Conservation (phyloP, 2,329 filamentous ascomycete species). For the Neophaeococcomyces mojaviensis region DNA sequence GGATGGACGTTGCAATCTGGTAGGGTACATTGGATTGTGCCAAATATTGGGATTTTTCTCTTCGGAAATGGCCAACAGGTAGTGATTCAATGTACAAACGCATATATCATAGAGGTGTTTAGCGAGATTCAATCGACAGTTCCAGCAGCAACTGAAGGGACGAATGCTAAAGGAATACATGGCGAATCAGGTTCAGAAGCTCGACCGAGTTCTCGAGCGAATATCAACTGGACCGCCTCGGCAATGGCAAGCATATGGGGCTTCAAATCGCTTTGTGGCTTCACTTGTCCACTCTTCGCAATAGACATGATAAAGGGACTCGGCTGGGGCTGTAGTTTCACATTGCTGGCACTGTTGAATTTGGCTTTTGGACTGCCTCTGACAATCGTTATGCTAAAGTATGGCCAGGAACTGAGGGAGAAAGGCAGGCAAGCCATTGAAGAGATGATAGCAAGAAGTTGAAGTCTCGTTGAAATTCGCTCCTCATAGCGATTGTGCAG, state of each 20-base stretch:
- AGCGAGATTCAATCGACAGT: not conserved
- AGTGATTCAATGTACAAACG: constrained; percentile 2
- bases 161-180: too few relatives aligned
- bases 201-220: not conserved
- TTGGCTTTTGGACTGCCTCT: not conserved
- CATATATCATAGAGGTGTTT: constrained; percentile 15
- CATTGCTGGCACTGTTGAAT: constrained; percentile 5
- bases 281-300: constrained; percentile 4
- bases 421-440: not conserved
- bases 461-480: too few relatives aligned
- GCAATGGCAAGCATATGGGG: constrained; percentile 5
- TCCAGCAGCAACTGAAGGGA: constrained; percentile 1
- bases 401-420: constrained; percentile 1
- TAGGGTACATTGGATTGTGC: constrained; percentile 22
- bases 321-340: constrained; percentile 5
- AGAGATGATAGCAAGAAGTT: not conserved
- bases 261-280: not conserved
- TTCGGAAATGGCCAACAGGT: constrained; percentile 8
- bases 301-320: constrained; percentile 2
- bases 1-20: constrained; percentile 25
- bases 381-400: not conserved
- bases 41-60: constrained; percentile 22
- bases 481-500: too few relatives aligned
- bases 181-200: too few relatives aligned
- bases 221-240: constrained; percentile 7